Base-by-base conservation (phyloP, 495 filamentous ascomycete genomes). In the Penicillium roqueforti region DNA sequence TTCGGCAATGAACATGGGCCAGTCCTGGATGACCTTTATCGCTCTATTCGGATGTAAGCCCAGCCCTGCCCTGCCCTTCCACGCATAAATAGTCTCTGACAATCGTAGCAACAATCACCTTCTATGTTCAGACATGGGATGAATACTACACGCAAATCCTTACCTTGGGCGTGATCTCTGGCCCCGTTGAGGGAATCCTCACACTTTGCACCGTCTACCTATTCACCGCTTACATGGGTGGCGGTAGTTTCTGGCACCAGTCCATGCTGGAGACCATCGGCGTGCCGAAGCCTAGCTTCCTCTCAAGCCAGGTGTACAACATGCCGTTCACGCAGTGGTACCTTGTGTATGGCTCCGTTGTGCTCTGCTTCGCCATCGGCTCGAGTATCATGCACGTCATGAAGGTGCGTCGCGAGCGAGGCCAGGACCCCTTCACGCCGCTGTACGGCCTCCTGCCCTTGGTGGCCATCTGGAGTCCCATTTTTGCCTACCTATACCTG, bases 101-200 rank as follows among this genome's bases (percentile, higher is more conserved):
- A 13, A 13, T 13, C 41, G 26, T 57, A 89, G 86, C 87, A 1
- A 82, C 87, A 31, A 76, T 92, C 63, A 96, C 91, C 14, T 98
- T 98, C 72, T 98, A 98, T 68, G 85, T 98, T 20, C 93, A 97
- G 68, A 98, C 93, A 28, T 98, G 93, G 93, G 93, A 98, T 59
- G 93, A 97, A 73, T 97, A 96, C 72, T 95, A 97, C 74, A 98
- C 93, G 34, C 89, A 96, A 66, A 91, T 92, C 9, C 82, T 98
- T 22, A 96, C 89, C 13, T 81, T 98, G 1, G 93, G 93, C 48
- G 75, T 97, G 59, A 79, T 98, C 53, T 97, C 92, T 57, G 93
- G 93, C 1, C 93, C 93, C 6, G 93, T 98, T 38, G 93, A 98
- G 72, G 93, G 93, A 28, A 86, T 98, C 53, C 75, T 97, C 39